Evolutionary conservation across 257 asterid genomes (phyloP).

Genomic region (Solanum medicagineum): DNA sequence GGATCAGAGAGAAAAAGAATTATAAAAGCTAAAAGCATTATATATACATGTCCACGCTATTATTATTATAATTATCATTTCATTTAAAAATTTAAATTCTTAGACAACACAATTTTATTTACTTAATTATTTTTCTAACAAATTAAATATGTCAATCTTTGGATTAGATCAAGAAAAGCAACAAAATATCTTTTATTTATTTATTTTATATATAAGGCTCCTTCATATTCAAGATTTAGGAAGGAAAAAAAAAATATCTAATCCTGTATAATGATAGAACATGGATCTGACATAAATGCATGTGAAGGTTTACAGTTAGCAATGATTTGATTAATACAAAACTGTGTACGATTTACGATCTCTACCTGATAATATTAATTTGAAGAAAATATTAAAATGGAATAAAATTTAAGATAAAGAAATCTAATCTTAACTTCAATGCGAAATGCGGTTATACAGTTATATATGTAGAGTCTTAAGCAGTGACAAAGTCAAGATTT

Average conservation of each 20-base stretch:
- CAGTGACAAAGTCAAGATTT: too few relatives aligned
- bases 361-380: neutral
- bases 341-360: conserved; percentile 70
- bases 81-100: too few relatives aligned
- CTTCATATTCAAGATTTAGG: neutral
- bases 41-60: too few relatives aligned
- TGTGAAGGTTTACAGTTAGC: conserved; percentile 52
- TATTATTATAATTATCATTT: too few relatives aligned
- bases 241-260: neutral
- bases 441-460: neutral
- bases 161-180: neutral
- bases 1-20: too few relatives aligned
- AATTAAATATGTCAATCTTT: neutral
- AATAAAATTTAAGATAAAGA: neutral
- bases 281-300: conserved; percentile 20
- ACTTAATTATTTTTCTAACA: neutral
- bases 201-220: neutral
- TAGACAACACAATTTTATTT: neutral
- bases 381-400: neutral
- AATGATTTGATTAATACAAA: conserved; percentile 56
- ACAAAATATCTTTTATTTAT: neutral
- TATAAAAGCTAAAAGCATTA: too few relatives aligned
- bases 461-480: too few relatives aligned
- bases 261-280: conserved; percentile 1
- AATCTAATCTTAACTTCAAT: neutral